These are phyloP conservation scores for Hura crepitans DNA, from an alignment of 441 rosid genomes.

Conservation along the genomic window DNA sequence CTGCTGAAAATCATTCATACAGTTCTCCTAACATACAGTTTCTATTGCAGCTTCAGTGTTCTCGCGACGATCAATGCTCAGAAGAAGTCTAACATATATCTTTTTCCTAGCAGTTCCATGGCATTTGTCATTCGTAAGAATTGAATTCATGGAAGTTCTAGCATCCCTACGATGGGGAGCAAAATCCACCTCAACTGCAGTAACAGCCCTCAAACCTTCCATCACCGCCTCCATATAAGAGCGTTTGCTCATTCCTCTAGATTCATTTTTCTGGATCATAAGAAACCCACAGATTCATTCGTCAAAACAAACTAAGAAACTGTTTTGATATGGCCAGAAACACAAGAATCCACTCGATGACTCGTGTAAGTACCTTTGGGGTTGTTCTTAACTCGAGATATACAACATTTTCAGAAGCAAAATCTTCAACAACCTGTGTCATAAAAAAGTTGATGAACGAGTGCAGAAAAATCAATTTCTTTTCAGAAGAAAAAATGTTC, in stretches of 20 bases:
- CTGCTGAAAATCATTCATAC: not conserved
- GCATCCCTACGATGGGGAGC: conserved; percentile 24
- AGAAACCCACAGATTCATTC: conserved; percentile 15
- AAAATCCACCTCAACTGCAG: conserved; percentile 60
- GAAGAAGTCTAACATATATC: conserved; percentile 87
- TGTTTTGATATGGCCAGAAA: not conserved
- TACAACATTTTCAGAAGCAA: conserved; percentile 47
- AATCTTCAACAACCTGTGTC: conserved; percentile 80
- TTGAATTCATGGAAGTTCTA: conserved; percentile 19
- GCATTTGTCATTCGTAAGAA: conserved; percentile 24
- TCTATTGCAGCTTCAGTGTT: conserved; percentile 82
- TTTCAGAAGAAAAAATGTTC: not conserved
- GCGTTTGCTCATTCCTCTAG: conserved; percentile 86
- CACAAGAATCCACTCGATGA: not conserved
- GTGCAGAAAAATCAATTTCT: not conserved
- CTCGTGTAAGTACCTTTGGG: conserved; percentile 62
- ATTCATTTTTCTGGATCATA: conserved; percentile 62
- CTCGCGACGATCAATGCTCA: conserved; percentile 95
- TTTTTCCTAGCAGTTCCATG: conserved; percentile 49
- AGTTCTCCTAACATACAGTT: conserved; percentile 53
- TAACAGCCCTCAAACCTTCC: conserved; percentile 59
- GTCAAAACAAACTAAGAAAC: conserved; percentile 5
- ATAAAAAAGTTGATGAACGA: conserved; percentile 12
- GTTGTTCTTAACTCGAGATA: conserved; percentile 92
- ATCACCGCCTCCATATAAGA: conserved; percentile 93